Conservation (phyloP, 768 basidiomycete species). For the Mycena leptocephala region DNA sequence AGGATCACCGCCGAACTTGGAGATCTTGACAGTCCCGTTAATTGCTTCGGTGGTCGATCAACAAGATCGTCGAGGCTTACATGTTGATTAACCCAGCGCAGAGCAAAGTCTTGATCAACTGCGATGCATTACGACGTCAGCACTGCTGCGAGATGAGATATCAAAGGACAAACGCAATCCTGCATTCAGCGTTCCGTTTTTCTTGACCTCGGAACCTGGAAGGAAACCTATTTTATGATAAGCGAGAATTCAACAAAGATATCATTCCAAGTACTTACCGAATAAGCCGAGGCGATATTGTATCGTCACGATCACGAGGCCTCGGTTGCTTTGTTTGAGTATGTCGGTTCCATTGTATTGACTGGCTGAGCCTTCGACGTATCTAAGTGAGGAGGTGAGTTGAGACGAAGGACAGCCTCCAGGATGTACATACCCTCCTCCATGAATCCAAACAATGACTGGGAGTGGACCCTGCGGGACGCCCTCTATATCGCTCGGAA, state of each 20-base stretch:
- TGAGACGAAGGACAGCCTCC: background rate
- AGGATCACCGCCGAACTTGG: background rate
- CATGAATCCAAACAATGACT: slow-evolving; percentile 10
- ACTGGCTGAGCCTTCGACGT: slow-evolving; percentile 47
- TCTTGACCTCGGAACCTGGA: slow-evolving; percentile 43
- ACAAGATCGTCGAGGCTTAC: background rate
- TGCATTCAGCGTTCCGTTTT: slow-evolving; percentile 46
- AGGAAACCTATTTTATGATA: slow-evolving; percentile 38
- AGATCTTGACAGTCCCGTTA: background rate
- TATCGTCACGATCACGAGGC: slow-evolving; percentile 55
- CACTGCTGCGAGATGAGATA: background rate
- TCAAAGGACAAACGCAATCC: slow-evolving; percentile 39
- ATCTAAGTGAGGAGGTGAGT: slow-evolving; percentile 47
- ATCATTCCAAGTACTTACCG: no score
- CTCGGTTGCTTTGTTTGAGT: slow-evolving; percentile 50
- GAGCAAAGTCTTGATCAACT: no score
- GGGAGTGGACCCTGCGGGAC: background rate
- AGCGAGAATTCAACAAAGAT: background rate
- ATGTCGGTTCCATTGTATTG: slow-evolving; percentile 52
- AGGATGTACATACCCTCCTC: background rate
- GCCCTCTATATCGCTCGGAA: background rate
- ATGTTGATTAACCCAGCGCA: background rate
- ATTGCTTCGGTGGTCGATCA: background rate
- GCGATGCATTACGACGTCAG: background rate
- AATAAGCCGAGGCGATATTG: slow-evolving; percentile 63